Percentiles rank a stretch among this genome's conserved stretches.
These are phyloP conservation scores for Candida tibetensis DNA, from an alignment of 805 yeast species.

Conservation along the genomic window DNA sequence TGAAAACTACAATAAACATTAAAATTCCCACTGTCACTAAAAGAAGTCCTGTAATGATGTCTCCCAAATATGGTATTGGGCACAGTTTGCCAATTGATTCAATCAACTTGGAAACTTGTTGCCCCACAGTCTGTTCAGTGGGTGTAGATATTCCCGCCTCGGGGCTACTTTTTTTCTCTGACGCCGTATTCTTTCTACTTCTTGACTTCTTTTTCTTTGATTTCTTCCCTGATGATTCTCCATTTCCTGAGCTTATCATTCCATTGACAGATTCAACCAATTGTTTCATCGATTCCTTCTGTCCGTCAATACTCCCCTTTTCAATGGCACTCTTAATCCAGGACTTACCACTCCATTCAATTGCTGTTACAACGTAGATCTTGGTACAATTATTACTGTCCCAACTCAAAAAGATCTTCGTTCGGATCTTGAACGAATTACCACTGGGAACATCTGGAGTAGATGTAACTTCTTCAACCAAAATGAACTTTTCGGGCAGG, in stretches of 20 bases:
- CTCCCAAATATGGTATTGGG: conserved; percentile 27
- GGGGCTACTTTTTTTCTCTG: conserved; percentile 2
- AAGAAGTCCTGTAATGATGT: conserved; percentile 21
- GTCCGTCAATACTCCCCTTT: conserved; percentile 80
- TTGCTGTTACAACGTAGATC: conserved; percentile 63
- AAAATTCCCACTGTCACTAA: conserved; percentile 16
- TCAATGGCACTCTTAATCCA: conserved; percentile 93
- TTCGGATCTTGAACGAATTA: conserved; percentile 67
- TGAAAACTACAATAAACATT: conserved; percentile 4
- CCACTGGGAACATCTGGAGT: conserved; percentile 98
- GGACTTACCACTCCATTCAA: conserved; percentile 87
- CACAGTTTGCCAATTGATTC: conserved; percentile 23
- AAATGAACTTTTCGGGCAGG: conserved; percentile 53
- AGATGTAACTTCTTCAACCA: conserved; percentile 58
- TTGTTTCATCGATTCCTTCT: conserved; percentile 54
- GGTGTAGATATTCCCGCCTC: neutral
- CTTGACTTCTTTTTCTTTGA: conserved; percentile 8
- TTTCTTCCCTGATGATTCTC: conserved; percentile 7
- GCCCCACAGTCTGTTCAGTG: conserved; percentile 8
- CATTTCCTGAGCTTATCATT: conserved; percentile 23
- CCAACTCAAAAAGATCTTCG: conserved; percentile 77
- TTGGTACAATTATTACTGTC: conserved; percentile 57
- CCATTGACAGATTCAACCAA: conserved; percentile 48
- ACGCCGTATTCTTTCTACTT: conserved; percentile 10
- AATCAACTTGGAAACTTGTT: conserved; percentile 19